phyloP scores from a whole-genome alignment of 192 early-diverging fungal genomes.

The Gryganskiella cystojenkinii region DNA sequence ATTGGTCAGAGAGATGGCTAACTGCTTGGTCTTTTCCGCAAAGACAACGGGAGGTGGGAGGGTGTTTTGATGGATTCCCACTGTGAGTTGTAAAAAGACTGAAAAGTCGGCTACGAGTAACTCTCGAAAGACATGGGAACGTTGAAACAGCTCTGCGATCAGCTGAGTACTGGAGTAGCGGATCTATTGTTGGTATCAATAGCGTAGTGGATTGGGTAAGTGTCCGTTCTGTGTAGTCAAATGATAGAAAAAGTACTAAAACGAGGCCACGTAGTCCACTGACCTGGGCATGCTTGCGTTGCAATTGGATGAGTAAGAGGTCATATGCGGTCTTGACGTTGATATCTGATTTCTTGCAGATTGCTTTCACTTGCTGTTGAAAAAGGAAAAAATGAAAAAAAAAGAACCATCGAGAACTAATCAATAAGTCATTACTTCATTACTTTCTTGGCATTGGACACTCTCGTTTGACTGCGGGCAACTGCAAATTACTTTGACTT shows the following conservation, averaged over 20 bases:
- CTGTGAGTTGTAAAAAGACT: constrained; percentile 61
- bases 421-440: not conserved
- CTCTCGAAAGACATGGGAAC: constrained; percentile 72
- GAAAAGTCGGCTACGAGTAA: constrained; percentile 62
- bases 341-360: constrained; percentile 57
- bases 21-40: constrained; percentile 58
- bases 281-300: constrained; percentile 66
- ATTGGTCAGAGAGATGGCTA: constrained; percentile 62
- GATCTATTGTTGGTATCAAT: too few relatives aligned
- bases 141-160: constrained; percentile 68
- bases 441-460: not conserved
- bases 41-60: constrained; percentile 64
- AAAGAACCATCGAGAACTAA: not conserved
- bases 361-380: constrained; percentile 54
- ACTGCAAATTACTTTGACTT: constrained; percentile 48
- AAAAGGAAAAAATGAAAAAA: not conserved
- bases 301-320: constrained; percentile 54
- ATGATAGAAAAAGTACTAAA: not conserved
- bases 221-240: not conserved
- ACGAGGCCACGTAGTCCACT: not conserved
- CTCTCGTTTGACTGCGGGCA: not conserved
- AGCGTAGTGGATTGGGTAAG: too few relatives aligned
- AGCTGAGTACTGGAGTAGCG: constrained; percentile 69
- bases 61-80: constrained; percentile 64
- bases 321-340: constrained; percentile 53